Base-by-base conservation (phyloP, 140 eudicot species). In the Cichorium intybus region DNA sequence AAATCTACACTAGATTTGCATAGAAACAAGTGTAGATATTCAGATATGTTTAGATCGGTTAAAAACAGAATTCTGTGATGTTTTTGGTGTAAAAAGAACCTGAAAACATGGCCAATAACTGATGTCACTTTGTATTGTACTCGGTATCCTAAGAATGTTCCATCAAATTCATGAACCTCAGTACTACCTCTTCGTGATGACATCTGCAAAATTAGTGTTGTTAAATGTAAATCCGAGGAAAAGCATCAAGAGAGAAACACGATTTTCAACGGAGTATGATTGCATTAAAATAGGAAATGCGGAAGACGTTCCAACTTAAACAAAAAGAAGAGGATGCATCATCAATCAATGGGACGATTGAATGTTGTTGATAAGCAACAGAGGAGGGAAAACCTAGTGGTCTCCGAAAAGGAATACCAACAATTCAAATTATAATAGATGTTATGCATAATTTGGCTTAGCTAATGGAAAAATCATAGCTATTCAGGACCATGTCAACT, bases 81-180 rank as follows among this genome's bases (percentile, higher is more conserved):
- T 8, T 55, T 55, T 56, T 35, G 26, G 51, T 28, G 49, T 12
- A 73, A 74, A 70, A 70, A 60, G 45, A 66, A 88, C 97, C 97
- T 91, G 86, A 91, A 91, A 69, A 91, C 95, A 77, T 91, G 97
- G 37, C 97, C 97, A 74, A 91, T 91, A 31, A 91, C 97, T 47
- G 97, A 86, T 46, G 97, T 91, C 69, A 91, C 96, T 87, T 77
- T 91, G 55, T 77, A 80, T 64, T 81, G 85, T 18, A 77, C 85
- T 37, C 66, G 77, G 56, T 45, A 69, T 12, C 95, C 97, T 60
- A 74, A 52, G 77, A 91, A 91, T 56, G 57, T 77, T 33, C 91
- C 97, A 41, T 87, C 87, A 79, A 91, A 91, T 74, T 91, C 97
- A 79, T 91, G 97, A 48, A 91, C 96, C 80, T 91, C 97, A 0